Base-by-base conservation (phyloP, 2,329 filamentous ascomycete genomes). In the Plenodomus lindquistii region DNA sequence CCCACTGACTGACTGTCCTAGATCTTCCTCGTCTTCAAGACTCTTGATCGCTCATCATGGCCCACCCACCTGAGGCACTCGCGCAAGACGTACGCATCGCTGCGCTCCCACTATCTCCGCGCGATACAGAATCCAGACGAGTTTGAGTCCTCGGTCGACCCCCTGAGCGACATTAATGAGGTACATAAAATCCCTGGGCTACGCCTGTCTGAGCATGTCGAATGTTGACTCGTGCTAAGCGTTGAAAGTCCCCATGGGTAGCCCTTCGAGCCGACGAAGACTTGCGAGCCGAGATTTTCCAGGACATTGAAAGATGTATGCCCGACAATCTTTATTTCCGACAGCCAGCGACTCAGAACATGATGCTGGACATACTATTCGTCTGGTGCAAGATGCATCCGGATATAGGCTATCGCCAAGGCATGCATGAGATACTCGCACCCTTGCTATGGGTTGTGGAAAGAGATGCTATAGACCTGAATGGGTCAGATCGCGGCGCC, bases 381-480 rank as follows among this genome's bases (percentile, higher is more conserved):
- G 83, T 99, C 57, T 97, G 92, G 74, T 94, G 91, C 75, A 97
- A 96, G 72, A 81, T 95, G 44, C 90, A 97, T 65, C 90, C 90
- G 1, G 85, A 87, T 59, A 81, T 91, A 44, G 91, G 91, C 15
- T 99, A 99, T 69, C 85, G 94, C n/a, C 94, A 99, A 75, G 94
- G 94, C 10, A 99, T 99, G 93, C 94, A 99, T 69, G 94, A 99
- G 73, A 78, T 99, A 37, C 79, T 97, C 13, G 94, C 94, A 0
- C 92, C 94, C 0, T 85, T 99, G 31, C 77, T 97, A 6, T 91
- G 91, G 81, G 88, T 91, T 2, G 77, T 97, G 5, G 85, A 92
- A 59, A 81, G 86, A 60, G 94, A 99, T 74, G 87, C 92, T 6
- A 77, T 96, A 42, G 81, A 89, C 44, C 37, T 55, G 9, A 50